Evolutionary conservation across 2,329 filamentous ascomycete genomes (phyloP).

Genomic region (Aspergillus aculeatinus): DNA sequence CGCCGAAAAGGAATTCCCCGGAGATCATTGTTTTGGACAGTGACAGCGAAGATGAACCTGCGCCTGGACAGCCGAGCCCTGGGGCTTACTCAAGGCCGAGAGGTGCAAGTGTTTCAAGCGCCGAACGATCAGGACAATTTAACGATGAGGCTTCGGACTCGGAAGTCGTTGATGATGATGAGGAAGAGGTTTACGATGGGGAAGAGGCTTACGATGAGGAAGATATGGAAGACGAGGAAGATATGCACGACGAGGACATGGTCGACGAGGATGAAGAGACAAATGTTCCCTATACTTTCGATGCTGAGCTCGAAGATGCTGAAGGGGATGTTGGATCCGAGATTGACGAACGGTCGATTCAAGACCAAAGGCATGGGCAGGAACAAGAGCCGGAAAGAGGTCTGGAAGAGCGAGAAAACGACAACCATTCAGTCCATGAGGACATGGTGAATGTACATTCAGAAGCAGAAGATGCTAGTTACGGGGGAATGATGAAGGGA

Average conservation of each 20-base stretch:
- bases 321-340: background rate
- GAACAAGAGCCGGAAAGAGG: background rate
- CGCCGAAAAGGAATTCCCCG: constrained; percentile 17
- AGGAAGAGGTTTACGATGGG: background rate
- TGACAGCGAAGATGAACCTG: constrained; percentile 42
- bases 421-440: background rate
- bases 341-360: background rate
- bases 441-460: background rate
- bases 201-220: background rate
- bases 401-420: background rate
- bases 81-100: background rate
- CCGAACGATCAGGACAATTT: background rate
- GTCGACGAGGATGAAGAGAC: background rate
- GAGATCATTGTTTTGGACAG: constrained; percentile 46
- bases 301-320: background rate
- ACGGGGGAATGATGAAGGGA: background rate
- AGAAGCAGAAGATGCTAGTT: background rate
- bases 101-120: background rate
- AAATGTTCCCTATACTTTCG: background rate
- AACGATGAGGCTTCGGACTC: constrained; percentile 7
- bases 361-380: background rate
- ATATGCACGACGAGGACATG: too few relatives aligned
- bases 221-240: background rate
- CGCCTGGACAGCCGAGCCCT: constrained; percentile 1
- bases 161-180: background rate